A percentile compares a stretch with the other conserved stretches of the same genome.
These are phyloP conservation scores for Wallacemonas rigidus DNA, from an alignment of 208 protist species.

Conservation along the genomic window DNA sequence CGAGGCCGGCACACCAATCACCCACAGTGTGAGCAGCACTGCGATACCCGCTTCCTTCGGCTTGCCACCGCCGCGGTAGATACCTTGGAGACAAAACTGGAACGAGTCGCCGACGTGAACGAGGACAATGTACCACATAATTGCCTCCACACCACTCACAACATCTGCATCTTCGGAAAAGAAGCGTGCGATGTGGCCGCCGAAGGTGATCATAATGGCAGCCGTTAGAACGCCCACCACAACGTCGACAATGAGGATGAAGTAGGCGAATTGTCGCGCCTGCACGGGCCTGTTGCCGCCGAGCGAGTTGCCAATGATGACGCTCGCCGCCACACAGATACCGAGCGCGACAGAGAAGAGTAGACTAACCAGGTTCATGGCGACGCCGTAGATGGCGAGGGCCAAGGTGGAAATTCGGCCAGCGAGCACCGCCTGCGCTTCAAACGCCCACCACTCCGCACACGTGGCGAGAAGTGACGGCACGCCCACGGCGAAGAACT, in stretches of 20 bases:
- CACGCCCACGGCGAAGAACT: slow-evolving; percentile 55
- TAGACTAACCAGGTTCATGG: slow-evolving; percentile 54
- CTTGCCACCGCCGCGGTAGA: slow-evolving; percentile 62
- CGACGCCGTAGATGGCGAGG: slow-evolving; percentile 55
- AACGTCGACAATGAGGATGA: slow-evolving; percentile 56
- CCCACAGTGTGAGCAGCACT: slow-evolving; percentile 65
- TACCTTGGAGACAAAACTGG: slow-evolving; percentile 68
- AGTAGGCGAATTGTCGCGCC: slow-evolving; percentile 53
- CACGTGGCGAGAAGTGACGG: slow-evolving; percentile 61
- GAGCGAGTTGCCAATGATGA: slow-evolving; percentile 68
- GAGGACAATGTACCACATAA: slow-evolving; percentile 60
- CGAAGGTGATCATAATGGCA: slow-evolving; percentile 46
- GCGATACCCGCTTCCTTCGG: slow-evolving; percentile 48
- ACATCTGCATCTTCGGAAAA: slow-evolving; percentile 36
- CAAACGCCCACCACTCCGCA: slow-evolving; percentile 82
- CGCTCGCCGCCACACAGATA: slow-evolving; percentile 61
- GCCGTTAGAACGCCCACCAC: slow-evolving; percentile 39
- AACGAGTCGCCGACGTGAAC: slow-evolving; percentile 62
- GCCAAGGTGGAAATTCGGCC: slow-evolving; percentile 39
- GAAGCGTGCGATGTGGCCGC: slow-evolving; percentile 49
- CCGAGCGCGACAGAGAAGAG: slow-evolving; percentile 70
- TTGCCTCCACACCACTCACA: slow-evolving; percentile 29
- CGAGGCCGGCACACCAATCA: slow-evolving; percentile 60
- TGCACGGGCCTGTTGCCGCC: slow-evolving; percentile 39
- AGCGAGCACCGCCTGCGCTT: slow-evolving; percentile 63